Evolutionary conservation across 768 basidiomycete species (phyloP), one percentile per base, ranked within the genome.

Genomic region (Mycena pura): DNA sequence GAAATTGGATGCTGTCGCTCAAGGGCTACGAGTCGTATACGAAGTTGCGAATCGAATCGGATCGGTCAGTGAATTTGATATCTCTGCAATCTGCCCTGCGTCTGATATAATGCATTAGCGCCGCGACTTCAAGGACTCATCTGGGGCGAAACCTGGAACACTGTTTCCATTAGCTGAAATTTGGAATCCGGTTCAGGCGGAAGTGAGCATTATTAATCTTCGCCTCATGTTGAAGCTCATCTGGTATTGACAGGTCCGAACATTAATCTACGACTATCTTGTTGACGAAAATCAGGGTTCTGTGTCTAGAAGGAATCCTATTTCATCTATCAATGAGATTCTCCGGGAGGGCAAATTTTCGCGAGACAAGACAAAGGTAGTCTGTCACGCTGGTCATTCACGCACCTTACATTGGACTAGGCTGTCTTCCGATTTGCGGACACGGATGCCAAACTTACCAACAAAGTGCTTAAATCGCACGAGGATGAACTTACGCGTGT

Each of bases 241-340:
- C 61, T 51, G 27, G 14, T 27, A 32, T 53, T 38, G 36, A 3
- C 62, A 98, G 96, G 86, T 99, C 40, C 88, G 91, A 59, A 88
- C 84, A 6, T 74, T 99, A 4, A 84, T 98, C 38, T 84, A 87
- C 56, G 93, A 95, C 74, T 98, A 98, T 77, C 80, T 99, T 2
- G 90, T 89, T n/a, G 93, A 95, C 74, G 95, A 96, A 65, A 90
- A 93, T 63, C 88, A 88, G 75, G 90, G 91, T 9, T 82, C 87
- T 6, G 82, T 87, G 9, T 82, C 92, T 21, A 89, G 92, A 6
- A 84, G 95, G 43, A 95, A 96, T 72, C 93, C 93, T 7, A 90
- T 98, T 62, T 87, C 89, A 0, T 95, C 96, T 1, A 94, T 99
- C 73, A 97, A 96, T 67, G 97, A 99, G 66, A 89, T 93, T 14